These are phyloP conservation scores for Pestalotiopsis sp. DNA, from an alignment of 2,329 filamentous ascomycete genomes.

Conservation along the genomic window DNA sequence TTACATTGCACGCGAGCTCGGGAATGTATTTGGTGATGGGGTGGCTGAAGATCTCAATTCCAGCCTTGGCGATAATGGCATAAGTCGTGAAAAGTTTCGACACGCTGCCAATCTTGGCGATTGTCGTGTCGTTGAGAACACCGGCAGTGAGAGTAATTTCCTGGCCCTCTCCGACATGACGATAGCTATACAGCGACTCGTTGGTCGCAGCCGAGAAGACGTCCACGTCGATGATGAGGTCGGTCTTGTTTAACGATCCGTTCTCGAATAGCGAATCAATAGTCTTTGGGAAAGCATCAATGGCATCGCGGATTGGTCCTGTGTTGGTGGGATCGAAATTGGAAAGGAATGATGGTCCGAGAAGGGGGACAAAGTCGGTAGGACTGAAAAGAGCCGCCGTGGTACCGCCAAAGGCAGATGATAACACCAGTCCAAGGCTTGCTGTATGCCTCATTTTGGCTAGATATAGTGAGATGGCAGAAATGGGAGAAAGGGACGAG, in stretches of 20 bases:
- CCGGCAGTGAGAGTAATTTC: neutral
- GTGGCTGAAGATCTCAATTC: neutral
- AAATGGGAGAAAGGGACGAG: neutral
- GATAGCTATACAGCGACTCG: slow-evolving; percentile 3
- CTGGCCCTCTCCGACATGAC: neutral
- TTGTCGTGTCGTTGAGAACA: slow-evolving; percentile 1
- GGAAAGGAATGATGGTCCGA: neutral
- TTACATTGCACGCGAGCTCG: neutral
- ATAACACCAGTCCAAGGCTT: neutral
- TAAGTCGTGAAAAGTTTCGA: neutral
- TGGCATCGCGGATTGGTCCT: neutral
- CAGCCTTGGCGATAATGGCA: slow-evolving; percentile 2
- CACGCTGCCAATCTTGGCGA: neutral
- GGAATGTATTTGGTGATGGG: neutral
- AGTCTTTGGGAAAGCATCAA: neutral
- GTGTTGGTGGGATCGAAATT: slow-evolving; percentile 5
- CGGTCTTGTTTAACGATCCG: neutral
- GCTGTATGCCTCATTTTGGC: neutral
- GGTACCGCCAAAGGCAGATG: neutral
- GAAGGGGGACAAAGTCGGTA: neutral
- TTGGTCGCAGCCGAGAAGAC: slow-evolving; percentile 4
- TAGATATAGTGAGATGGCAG: neutral
- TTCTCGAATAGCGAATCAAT: neutral
- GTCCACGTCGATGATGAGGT: neutral
- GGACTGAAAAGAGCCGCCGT: neutral